Evolutionary conservation across 2,329 filamentous ascomycete genomes (phyloP).

Genomic region (Parastagonospora nodorum): DNA sequence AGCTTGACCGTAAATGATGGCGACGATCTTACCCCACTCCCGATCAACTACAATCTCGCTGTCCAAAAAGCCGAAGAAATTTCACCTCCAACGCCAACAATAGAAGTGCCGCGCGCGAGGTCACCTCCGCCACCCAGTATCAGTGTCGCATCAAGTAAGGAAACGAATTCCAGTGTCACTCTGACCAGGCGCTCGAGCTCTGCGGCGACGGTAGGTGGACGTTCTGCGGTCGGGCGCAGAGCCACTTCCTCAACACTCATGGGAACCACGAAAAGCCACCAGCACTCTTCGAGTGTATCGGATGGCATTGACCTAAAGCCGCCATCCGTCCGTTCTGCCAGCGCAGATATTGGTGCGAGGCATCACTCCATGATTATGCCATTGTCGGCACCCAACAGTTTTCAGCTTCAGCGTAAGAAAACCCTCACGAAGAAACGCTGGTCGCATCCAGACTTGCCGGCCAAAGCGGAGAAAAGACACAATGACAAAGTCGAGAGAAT

Average conservation of each 20-base stretch:
- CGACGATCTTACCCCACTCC: slow-evolving; percentile 41
- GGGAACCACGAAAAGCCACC: slow-evolving; percentile 26
- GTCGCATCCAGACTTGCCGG: slow-evolving; percentile 49
- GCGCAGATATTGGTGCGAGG: slow-evolving; percentile 35
- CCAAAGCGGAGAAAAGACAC: slow-evolving; percentile 43
- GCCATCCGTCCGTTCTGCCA: slow-evolving; percentile 29
- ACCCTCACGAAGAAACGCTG: slow-evolving; percentile 45
- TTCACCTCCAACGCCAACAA: slow-evolving; percentile 16
- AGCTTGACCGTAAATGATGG: slow-evolving; percentile 43
- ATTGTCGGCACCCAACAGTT: slow-evolving; percentile 28
- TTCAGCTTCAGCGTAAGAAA: slow-evolving; percentile 37
- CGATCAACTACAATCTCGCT: slow-evolving; percentile 49
- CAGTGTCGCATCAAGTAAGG: slow-evolving; percentile 26
- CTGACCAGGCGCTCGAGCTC: slow-evolving; percentile 33
- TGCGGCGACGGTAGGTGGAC: slow-evolving; percentile 35
- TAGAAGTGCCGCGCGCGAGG: slow-evolving; percentile 11
- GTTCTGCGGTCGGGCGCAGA: slow-evolving; percentile 35
- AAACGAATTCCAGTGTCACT: slow-evolving; percentile 23
- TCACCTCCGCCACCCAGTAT: slow-evolving; percentile 23
- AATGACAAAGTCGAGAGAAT: slow-evolving; percentile 36
- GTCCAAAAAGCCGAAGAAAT: slow-evolving; percentile 38
- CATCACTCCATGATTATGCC: slow-evolving; percentile 36
- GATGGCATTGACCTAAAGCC: slow-evolving; percentile 23
- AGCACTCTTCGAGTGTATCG: slow-evolving; percentile 34
- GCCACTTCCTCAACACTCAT: slow-evolving; percentile 29